Conservation (phyloP, 2,329 filamentous ascomycete species). For the Epichloe uncinata region DNA sequence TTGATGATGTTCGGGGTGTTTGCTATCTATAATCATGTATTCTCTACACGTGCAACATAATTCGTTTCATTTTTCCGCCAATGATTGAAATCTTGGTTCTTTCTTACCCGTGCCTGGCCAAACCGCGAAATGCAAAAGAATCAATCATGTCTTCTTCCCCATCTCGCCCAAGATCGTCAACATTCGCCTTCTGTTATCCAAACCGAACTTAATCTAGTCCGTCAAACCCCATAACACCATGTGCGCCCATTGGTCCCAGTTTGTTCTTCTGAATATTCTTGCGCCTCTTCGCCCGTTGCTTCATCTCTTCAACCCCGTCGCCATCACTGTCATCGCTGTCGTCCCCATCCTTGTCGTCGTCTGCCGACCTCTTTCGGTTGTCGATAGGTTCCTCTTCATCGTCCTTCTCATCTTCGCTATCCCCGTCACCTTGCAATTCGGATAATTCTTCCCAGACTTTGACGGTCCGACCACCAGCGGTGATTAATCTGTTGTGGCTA, state of each 20-base stretch:
- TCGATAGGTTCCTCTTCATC: constrained; percentile 21
- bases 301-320: constrained; percentile 24
- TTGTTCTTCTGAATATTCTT: constrained; percentile 29
- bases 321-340: constrained; percentile 21
- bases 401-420: constrained; percentile 34
- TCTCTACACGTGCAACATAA: too few species aligned
- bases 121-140: background rate
- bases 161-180: background rate
- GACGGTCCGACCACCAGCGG: constrained; percentile 69
- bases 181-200: background rate
- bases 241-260: constrained; percentile 36
- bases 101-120: background rate
- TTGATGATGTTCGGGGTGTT: too few species aligned
- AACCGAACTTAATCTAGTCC: constrained; percentile 25
- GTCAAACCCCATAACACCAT: constrained; percentile 37
- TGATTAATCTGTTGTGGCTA: constrained; percentile 73
- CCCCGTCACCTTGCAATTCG: constrained; percentile 30
- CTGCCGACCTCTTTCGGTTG: constrained; percentile 17
- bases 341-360: constrained; percentile 25
- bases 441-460: constrained; percentile 86
- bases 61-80: too few species aligned
- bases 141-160: background rate
- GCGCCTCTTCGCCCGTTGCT: constrained; percentile 31
- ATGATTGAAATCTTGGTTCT: background rate
- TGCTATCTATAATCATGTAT: too few species aligned